These are phyloP conservation scores for Zymoseptoria passerinii DNA, from an alignment of 2,329 filamentous ascomycete genomes.

Conservation along the genomic window DNA sequence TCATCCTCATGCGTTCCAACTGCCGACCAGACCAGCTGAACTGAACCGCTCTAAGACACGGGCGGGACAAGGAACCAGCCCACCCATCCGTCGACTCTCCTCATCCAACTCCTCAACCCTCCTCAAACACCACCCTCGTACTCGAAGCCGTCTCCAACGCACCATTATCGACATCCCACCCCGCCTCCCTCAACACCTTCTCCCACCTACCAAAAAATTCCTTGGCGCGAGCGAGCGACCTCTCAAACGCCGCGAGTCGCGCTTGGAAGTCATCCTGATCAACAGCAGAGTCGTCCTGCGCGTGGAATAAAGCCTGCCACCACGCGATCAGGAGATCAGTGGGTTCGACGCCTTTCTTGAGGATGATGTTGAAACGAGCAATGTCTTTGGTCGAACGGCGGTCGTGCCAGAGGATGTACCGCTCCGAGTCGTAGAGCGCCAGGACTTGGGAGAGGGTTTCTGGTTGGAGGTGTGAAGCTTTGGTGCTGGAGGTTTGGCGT, in stretches of 20 bases:
- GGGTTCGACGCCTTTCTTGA: conserved; percentile 51
- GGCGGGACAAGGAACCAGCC: too few relatives aligned
- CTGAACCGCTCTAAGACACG: too few relatives aligned
- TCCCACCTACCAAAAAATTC: conserved; percentile 41
- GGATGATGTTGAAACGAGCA: conserved; percentile 44
- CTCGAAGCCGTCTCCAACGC: conserved; percentile 60
- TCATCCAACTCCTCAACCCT: neutral
- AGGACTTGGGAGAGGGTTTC: conserved; percentile 37
- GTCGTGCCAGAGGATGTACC: conserved; percentile 54
- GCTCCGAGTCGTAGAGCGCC: conserved; percentile 36
- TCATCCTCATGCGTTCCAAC: too few relatives aligned
- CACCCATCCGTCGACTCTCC: too few relatives aligned
- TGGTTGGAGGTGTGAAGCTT: conserved; percentile 7
- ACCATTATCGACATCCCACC: conserved; percentile 59
- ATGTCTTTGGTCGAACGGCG: conserved; percentile 27
- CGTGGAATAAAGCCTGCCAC: conserved; percentile 46
- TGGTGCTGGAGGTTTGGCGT: conserved; percentile 26
- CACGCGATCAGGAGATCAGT: conserved; percentile 51
- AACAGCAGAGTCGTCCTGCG: neutral
- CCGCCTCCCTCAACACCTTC: conserved; percentile 37
- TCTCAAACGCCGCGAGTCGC: conserved; percentile 35
- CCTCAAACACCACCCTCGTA: conserved; percentile 20
- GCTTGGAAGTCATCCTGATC: neutral
- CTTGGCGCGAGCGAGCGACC: conserved; percentile 33
- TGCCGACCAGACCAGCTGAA: too few relatives aligned